Evolutionary conservation across 352 stramenopile species (phyloP).

Genomic region (Globisporangium perplexum): DNA sequence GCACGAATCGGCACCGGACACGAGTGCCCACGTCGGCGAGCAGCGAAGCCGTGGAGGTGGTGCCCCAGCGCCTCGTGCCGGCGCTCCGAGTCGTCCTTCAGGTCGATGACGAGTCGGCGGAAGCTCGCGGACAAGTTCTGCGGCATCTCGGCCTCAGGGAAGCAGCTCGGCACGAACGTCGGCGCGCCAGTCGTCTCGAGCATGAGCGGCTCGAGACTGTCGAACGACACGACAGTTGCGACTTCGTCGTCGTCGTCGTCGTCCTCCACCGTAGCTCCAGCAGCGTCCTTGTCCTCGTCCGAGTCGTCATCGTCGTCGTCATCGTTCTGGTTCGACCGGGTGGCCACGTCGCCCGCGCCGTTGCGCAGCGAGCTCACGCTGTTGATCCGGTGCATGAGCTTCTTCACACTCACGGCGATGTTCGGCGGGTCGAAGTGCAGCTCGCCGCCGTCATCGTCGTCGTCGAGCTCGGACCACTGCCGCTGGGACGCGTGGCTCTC

Average conservation of each 20-base stretch:
- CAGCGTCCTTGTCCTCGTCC: conserved; percentile 1
- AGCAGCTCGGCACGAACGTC: conserved; percentile 15
- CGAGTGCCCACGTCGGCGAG: conserved; percentile 57
- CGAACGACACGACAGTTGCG: background rate
- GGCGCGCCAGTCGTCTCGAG: conserved; percentile 7
- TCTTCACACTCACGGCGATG: conserved; percentile 12
- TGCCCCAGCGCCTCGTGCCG: conserved; percentile 8
- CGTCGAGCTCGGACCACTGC: background rate
- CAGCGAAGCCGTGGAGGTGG: conserved; percentile 7
- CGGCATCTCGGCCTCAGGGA: conserved; percentile 37
- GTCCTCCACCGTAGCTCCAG: background rate
- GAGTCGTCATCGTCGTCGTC: conserved; percentile 10
- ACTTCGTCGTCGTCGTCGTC: conserved; percentile 6
- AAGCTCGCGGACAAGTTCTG: conserved; percentile 69
- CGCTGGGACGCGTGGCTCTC: background rate
- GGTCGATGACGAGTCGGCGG: conserved; percentile 64
- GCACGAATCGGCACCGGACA: conserved; percentile 29
- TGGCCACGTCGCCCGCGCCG: background rate
- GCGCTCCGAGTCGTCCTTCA: conserved; percentile 64
- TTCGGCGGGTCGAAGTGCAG: conserved; percentile 12
- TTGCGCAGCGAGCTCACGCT: conserved; percentile 4
- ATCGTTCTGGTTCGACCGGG: conserved; percentile 14
- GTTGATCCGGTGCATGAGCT: conserved; percentile 16
- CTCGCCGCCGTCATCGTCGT: conserved; percentile 7
- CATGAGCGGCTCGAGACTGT: conserved; percentile 9